phyloP scores from a whole-genome alignment of 306 rosid species.

The Quercus wislizeni region DNA sequence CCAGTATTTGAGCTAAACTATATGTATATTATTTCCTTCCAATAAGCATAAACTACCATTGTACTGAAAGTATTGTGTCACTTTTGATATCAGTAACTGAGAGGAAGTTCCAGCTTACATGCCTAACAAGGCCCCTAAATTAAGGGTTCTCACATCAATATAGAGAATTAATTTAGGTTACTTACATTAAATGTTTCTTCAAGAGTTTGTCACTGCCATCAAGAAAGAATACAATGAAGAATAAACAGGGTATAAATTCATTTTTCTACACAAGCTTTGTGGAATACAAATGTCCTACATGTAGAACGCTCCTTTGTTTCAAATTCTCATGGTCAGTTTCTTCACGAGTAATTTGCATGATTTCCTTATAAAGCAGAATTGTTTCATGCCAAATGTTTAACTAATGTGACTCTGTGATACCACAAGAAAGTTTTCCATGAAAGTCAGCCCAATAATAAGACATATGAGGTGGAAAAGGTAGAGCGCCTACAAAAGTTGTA shows the following conservation, averaged over 20 bases:
- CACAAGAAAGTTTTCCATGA: too few relatives aligned
- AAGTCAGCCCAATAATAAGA: too few relatives aligned
- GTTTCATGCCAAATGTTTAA: not conserved
- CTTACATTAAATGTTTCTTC: not conserved
- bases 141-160: too few relatives aligned
- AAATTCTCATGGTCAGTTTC: not conserved
- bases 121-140: too few relatives aligned
- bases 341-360: not conserved
- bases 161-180: not conserved
- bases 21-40: too few relatives aligned
- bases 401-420: too few relatives aligned
- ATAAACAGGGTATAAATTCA: not conserved
- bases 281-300: not conserved
- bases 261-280: not conserved
- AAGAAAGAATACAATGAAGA: not conserved
- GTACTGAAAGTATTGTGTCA: too few relatives aligned
- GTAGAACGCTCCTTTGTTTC: not conserved
- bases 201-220: not conserved
- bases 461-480: too few relatives aligned
- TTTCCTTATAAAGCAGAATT: not conserved
- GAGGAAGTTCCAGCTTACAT: too few relatives aligned
- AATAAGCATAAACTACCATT: too few relatives aligned
- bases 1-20: too few relatives aligned
- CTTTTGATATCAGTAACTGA: too few relatives aligned
- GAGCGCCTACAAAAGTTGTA: not conserved